A percentile compares a stretch with the other conserved stretches of the same genome.
These are phyloP conservation scores for Zasmidium citrigriseum DNA, from an alignment of 2,329 filamentous ascomycete species.

Conservation along the genomic window DNA sequence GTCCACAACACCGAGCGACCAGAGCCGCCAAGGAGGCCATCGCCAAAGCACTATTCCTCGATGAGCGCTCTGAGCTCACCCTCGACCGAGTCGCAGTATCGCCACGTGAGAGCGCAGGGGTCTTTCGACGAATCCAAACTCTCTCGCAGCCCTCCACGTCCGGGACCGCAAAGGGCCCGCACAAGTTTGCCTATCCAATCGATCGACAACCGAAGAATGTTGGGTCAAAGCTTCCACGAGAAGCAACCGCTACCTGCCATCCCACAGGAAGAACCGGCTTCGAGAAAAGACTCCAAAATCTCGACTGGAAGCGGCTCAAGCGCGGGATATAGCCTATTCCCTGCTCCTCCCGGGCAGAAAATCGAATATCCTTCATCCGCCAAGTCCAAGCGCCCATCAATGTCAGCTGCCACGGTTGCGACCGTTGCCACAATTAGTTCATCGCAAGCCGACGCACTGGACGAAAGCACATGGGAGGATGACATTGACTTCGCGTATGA, in stretches of 20 bases:
- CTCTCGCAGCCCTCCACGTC: neutral
- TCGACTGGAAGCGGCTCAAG: slow-evolving; percentile 6
- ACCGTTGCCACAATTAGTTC: slow-evolving; percentile 11
- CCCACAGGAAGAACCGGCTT: neutral
- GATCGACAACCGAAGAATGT: neutral
- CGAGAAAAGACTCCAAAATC: slow-evolving; percentile 1
- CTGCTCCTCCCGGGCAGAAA: slow-evolving; percentile 9
- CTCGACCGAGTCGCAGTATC: neutral
- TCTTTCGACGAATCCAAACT: neutral
- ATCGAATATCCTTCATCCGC: neutral
- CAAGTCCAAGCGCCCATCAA: slow-evolving; percentile 17
- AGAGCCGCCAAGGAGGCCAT: slow-evolving; percentile 4
- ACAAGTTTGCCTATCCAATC: slow-evolving; percentile 1
- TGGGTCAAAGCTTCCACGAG: slow-evolving; percentile 16
- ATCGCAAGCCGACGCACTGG: slow-evolving; percentile 19
- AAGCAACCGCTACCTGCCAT: slow-evolving; percentile 19
- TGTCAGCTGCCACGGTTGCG: slow-evolving; percentile 3
- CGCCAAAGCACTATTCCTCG: slow-evolving; percentile 25
- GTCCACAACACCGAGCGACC: slow-evolving; percentile 3
- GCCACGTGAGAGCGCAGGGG: neutral
- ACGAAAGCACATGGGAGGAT: slow-evolving; percentile 59
- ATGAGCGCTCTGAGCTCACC: slow-evolving; percentile 20
- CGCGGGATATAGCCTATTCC: slow-evolving; percentile 7
- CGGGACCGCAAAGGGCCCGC: neutral
- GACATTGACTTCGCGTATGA: slow-evolving; percentile 65